Percentiles rank a stretch among this genome's conserved stretches.
Conservation (phyloP, 495 filamentous ascomycete species). For the Clohesyomyces aquaticus region DNA sequence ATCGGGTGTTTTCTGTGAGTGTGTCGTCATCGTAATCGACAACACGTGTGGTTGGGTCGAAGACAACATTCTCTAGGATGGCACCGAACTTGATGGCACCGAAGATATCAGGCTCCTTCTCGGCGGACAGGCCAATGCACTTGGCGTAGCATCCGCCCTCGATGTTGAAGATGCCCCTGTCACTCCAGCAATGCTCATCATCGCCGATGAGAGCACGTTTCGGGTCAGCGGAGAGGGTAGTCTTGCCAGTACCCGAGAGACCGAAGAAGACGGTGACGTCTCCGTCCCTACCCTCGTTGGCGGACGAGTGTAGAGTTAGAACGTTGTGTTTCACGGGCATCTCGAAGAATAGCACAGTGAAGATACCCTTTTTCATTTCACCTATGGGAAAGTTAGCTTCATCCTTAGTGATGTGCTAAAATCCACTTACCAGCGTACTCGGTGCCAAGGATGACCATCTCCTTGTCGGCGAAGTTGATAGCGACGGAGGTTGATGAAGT, state of each 20-base stretch:
- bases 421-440: slow-evolving; percentile 91
- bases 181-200: slow-evolving; percentile 99
- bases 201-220: slow-evolving; percentile 97
- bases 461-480: slow-evolving; percentile 87
- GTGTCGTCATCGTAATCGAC: slow-evolving; percentile 96
- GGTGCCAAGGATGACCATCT: slow-evolving; percentile 98
- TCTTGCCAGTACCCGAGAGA: slow-evolving; percentile 98
- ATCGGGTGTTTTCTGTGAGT: slow-evolving; percentile 96
- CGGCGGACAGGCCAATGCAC: slow-evolving; percentile 93
- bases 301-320: slow-evolving; percentile 92
- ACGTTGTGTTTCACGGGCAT: slow-evolving; percentile 99
- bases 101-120: slow-evolving; percentile 98
- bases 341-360: slow-evolving; percentile 99
- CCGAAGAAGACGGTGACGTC: slow-evolving; percentile 99
- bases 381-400: background rate
- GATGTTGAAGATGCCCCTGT: slow-evolving; percentile 97
- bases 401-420: background rate
- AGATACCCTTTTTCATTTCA: slow-evolving; percentile 98
- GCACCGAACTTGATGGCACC: slow-evolving; percentile 95
- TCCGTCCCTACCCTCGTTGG: slow-evolving; percentile 83
- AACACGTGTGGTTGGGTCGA: slow-evolving; percentile 82
- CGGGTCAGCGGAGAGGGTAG: slow-evolving; percentile 93
- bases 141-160: slow-evolving; percentile 99
- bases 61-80: slow-evolving; percentile 97
- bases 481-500: slow-evolving; percentile 88